Evolutionary conservation across 2,329 filamentous ascomycete genomes (phyloP), one percentile per base, ranked within the genome.

Genomic region (Trichothecium sympodiale): DNA sequence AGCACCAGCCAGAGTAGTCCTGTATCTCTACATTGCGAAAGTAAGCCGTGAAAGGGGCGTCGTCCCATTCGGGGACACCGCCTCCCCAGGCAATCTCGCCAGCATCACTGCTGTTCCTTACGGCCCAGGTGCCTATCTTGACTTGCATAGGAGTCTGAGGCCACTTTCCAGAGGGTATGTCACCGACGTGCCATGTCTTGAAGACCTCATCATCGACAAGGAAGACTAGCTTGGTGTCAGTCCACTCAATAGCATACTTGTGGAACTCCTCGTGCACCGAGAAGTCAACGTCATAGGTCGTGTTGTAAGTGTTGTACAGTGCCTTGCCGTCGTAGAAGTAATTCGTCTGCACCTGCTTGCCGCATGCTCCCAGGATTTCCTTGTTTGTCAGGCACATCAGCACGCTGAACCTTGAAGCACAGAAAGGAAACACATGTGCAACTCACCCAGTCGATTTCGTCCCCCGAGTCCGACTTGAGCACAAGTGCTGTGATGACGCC

Each of bases 401-500:
- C 10, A 25, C 20, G 20, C 10, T 25, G 10, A 10, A 6, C 20
- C 20, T 25, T 25, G 15, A 29, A 20, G 9, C 14, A 30, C 9
- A n/a, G 26, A 9, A 27, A 16, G 5, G n/a, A 10, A 15, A 17
- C 25, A 34, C 7, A 25, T 25, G 20, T 25, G 20, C 20, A 17
- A 38, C 36, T 8, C 36, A 53, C 51, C 53, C 53, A 56, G 41
- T 56, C 53, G 42, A 91, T 84, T 58, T 91, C 84, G 31, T 91
- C 83, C 18, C 87, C 64, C 44, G 74, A 72, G 51, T 89, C 83
- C 1, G 81, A 87, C 57, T 85, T 79, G 44, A 91, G 58, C 16
- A 89, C 80, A 8, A 82, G 67, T 38, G 80, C 82, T 56, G 80
- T 87, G 42, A 91, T 79, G 41, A 89, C 82, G 31, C 84, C 84